Conservation (phyloP, 306 rosid genomes). For the Inga leiocalycina region DNA sequence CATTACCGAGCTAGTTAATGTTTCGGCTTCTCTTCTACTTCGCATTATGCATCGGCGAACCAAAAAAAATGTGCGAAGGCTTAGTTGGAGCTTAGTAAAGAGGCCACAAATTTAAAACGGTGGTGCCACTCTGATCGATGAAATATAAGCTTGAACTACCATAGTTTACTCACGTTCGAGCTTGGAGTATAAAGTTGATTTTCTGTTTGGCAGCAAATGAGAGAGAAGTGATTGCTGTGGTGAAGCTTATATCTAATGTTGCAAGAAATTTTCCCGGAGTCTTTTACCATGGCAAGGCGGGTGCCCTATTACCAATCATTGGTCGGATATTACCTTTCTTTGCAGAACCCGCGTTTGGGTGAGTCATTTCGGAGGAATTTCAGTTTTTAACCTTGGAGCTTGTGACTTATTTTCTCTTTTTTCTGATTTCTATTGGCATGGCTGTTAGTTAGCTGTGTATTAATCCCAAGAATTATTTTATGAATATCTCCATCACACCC, state of each 20-base stretch:
- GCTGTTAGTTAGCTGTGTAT: background rate
- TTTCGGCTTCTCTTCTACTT: background rate
- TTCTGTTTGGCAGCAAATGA: constrained; percentile 47
- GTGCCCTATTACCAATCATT: constrained; percentile 59
- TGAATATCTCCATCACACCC: background rate
- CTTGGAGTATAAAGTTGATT: background rate
- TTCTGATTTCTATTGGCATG: background rate
- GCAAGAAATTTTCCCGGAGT: constrained; percentile 80
- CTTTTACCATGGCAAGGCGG: constrained; percentile 66
- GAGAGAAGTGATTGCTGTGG: constrained; percentile 71
- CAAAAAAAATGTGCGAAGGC: background rate
- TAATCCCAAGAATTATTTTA: background rate
- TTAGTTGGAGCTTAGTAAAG: background rate
- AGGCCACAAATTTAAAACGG: background rate
- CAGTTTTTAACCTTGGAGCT: background rate
- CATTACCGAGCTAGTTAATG: background rate
- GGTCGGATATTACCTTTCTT: constrained; percentile 85
- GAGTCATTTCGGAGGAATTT: background rate
- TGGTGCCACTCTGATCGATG: background rate
- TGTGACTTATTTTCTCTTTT: background rate
- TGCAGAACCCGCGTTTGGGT: constrained; percentile 68
- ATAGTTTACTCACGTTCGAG: background rate
- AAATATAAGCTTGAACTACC: background rate
- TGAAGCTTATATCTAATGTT: constrained; percentile 70
- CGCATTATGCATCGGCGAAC: background rate